Conservation (phyloP, 768 basidiomycete species). For the Tulasnella sp. region DNA sequence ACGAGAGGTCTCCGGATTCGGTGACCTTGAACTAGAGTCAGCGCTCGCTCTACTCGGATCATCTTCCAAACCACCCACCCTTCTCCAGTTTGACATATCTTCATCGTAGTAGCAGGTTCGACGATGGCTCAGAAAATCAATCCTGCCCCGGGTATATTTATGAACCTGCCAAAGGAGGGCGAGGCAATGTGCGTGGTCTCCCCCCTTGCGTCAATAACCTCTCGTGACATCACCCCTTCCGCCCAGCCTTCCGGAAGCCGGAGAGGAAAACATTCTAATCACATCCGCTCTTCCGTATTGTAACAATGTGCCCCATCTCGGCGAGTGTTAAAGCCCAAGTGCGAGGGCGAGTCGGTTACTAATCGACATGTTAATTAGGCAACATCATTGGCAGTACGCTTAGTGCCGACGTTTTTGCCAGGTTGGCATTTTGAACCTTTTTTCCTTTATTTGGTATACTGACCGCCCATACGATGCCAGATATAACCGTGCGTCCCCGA, state of each 20-base stretch:
- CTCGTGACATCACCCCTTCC: conserved; percentile 20
- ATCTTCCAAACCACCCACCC: background rate
- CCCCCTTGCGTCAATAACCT: background rate
- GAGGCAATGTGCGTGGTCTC: conserved; percentile 49
- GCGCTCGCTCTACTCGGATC: background rate
- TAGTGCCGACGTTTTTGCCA: conserved; percentile 95
- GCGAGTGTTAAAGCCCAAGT: conserved; percentile 48
- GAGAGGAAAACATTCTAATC: conserved; percentile 85
- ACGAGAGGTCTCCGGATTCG: background rate
- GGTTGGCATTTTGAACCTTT: conserved; percentile 56
- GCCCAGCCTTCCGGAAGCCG: conserved; percentile 72
- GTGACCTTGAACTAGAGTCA: conserved; percentile 10
- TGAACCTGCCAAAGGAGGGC: conserved; percentile 50
- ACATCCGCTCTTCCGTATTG: conserved; percentile 96
- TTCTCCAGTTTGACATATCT: background rate
- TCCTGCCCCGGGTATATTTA: conserved; percentile 48
- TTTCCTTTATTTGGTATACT: background rate
- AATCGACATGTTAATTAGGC: conserved; percentile 47
- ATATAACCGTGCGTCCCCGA: conserved; percentile 41
- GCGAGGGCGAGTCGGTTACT: conserved; percentile 20
- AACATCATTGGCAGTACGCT: conserved; percentile 95
- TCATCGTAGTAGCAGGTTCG: background rate
- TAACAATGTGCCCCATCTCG: conserved; percentile 96
- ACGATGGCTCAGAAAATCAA: conserved; percentile 21
- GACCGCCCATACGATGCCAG: conserved; percentile 32